Evolutionary conservation across 306 rosid species (phyloP), one percentile per base, ranked within the genome.

Genomic region (Dryas drummondii): DNA sequence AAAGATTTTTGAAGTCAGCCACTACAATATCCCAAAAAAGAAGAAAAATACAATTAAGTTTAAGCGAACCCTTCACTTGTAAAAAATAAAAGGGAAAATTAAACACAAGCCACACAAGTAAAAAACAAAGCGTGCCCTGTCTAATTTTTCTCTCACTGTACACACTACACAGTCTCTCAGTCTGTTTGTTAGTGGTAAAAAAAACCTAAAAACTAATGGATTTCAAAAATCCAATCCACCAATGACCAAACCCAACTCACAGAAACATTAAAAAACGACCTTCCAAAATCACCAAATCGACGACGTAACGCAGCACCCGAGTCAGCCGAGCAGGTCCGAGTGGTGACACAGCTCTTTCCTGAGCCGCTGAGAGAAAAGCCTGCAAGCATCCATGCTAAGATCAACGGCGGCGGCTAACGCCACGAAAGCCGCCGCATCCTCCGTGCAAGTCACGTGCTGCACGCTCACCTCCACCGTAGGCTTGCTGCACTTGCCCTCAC

Each of bases 91-190:
- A 77, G 26, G 77, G 82, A 47, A 37, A 79, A 81, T 77, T 88
- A 84, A 84, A 80, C 40, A 80, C 83, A 80, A 85, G 91, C 88
- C 89, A 89, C 79, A 60, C 93, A 71, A 82, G 81, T 46, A 72
- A 72, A 72, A 58, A 72, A 72, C 66, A 22, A 72, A 72, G 76
- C 47, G 76, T 58, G 76, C 86, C 82, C 85, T 57, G 68, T 32
- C 77, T 48, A 48, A 66, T 32, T 4, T 70, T 72, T 45, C 82
- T 16, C 73, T 41, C 66, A 71, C 84, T 89, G 86, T 87, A 87
- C 89, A 83, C 81, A 76, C 78, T 84, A 87, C 81, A 64, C 79
- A 72, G 54, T 61, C 19, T 32, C 46, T 12, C 45, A 1, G 11
- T 41, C 47, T 44, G 86, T 79, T 74, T 57, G 89, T 89, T 81